Percentiles rank a stretch among this genome's conserved stretches.
Conservation (phyloP, 1,284 basidiomycete species). For the Leccinum pachyderme region DNA sequence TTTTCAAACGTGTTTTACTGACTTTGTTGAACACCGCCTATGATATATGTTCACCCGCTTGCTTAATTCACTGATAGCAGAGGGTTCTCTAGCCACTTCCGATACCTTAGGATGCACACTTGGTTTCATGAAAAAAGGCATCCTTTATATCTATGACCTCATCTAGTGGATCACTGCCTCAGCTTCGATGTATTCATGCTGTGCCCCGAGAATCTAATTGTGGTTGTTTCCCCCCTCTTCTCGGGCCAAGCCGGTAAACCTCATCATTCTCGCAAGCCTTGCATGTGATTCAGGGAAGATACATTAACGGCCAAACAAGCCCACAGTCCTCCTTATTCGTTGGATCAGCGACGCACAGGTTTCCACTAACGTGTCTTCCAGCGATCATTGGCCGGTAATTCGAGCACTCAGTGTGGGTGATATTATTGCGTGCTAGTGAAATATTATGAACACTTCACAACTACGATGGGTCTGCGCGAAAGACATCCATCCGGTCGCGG, state of each 20-base stretch:
- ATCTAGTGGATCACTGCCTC: background rate
- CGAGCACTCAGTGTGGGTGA: background rate
- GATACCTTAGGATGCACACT: background rate
- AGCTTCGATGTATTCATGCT: background rate
- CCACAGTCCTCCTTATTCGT: slow-evolving; percentile 4
- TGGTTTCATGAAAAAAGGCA: background rate
- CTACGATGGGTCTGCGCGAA: background rate
- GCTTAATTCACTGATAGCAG: slow-evolving; percentile 4
- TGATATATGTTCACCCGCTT: background rate
- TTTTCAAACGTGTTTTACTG: background rate
- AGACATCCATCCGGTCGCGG: background rate
- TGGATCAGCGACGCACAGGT: slow-evolving; percentile 1
- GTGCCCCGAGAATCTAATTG: background rate
- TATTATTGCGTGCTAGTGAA: background rate
- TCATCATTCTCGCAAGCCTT: background rate
- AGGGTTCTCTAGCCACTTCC: slow-evolving; percentile 1
- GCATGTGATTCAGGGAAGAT: slow-evolving; percentile 1
- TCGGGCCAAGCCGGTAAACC: background rate
- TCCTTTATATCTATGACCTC: background rate
- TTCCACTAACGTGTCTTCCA: background rate
- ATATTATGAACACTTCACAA: too few relatives aligned
- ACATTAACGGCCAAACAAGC: slow-evolving; percentile 1
- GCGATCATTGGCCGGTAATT: background rate
- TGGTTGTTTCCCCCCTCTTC: background rate
- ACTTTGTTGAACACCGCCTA: background rate